Base-by-base conservation (phyloP, 2,329 filamentous ascomycete genomes). In the Colletotrichum viniferum region DNA sequence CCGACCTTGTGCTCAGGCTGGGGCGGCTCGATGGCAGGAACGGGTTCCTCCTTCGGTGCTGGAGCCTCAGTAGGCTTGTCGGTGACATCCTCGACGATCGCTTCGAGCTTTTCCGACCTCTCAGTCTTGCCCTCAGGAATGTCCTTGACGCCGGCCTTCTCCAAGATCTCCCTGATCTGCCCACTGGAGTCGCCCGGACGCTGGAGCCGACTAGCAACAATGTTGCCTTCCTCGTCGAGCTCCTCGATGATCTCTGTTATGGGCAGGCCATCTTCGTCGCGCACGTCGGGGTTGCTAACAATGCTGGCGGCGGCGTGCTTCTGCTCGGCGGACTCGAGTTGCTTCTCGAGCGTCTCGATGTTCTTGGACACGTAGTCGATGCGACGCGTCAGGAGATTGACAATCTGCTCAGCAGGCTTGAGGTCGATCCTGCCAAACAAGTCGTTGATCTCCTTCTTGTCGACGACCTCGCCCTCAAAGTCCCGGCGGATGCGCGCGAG, bases 201-300 rank as follows among this genome's bases (percentile, higher is more conserved):
- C 48, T 92, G 91, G 34, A 94, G 85, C 71, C 87, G 90, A 79
- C 90, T 92, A 0, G 91, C 94, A 65, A 98, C 84, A 5, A 98
- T 90, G 80, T 98, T 97, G 71, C 93, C 97, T 13, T 98, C 91
- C 10, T 98, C 96, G 81, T 98, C 97, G 28, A 98, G 87, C 85
- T 98, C 92, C 84, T 99, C 97, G 70, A 95, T 88, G 78, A 99
- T 98, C 80, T 98, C 97, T 36, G 94, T 96, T 74, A 98, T 90
- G 1, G 96, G 94, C 67, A 96, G 87, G 2, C 92, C 93, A 14
- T 92, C 92, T 76, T 94, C 93, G 76, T 94, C 92, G 68, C 87
- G 88, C 60, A 89, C 87, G 69, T 92, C 91, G 1, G 92, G 90
- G 28, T 92, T 89, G 71, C 89, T 90, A 58, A 91, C 84, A 5